phyloP scores from a whole-genome alignment of 768 basidiomycete genomes.

The Auricularia auricula-judae region DNA sequence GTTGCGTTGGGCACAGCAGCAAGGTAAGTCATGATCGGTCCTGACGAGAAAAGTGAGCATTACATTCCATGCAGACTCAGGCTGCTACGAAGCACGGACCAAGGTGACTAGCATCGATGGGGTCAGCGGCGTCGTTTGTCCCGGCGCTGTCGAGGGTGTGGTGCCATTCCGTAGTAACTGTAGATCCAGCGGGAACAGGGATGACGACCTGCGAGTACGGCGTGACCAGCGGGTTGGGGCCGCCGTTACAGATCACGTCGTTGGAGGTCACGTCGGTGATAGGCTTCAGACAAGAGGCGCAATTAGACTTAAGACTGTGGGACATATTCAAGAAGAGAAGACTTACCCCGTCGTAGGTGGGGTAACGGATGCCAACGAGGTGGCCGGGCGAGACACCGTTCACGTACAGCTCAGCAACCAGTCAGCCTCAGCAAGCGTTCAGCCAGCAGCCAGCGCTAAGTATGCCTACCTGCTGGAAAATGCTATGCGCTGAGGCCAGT shows the following conservation, averaged over 20 bases:
- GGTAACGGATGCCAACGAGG: conserved; percentile 33
- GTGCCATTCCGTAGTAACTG: conserved; percentile 43
- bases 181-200: conserved; percentile 39
- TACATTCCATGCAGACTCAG: conserved; percentile 9
- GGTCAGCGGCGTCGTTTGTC: conserved; percentile 33
- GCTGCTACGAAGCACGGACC: conserved; percentile 41
- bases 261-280: conserved; percentile 47
- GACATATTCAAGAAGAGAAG: conserved; percentile 23
- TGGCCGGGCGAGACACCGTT: conserved; percentile 39
- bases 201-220: conserved; percentile 22
- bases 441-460: no score
- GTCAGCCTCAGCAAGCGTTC: background rate
- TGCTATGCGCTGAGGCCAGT: conserved; percentile 35
- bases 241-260: conserved; percentile 47
- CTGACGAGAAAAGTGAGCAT: background rate
- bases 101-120: conserved; percentile 40
- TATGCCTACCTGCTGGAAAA: conserved; percentile 32
- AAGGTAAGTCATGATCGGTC: conserved; percentile 16
- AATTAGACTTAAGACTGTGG: background rate
- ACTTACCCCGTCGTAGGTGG: conserved; percentile 24
- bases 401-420: conserved; percentile 33
- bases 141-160: conserved; percentile 37
- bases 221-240: conserved; percentile 35
- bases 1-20: conserved; percentile 35
- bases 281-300: conserved; percentile 23